Base-by-base conservation (phyloP, 2,329 filamentous ascomycete species). In the Aschersonia sp. region DNA sequence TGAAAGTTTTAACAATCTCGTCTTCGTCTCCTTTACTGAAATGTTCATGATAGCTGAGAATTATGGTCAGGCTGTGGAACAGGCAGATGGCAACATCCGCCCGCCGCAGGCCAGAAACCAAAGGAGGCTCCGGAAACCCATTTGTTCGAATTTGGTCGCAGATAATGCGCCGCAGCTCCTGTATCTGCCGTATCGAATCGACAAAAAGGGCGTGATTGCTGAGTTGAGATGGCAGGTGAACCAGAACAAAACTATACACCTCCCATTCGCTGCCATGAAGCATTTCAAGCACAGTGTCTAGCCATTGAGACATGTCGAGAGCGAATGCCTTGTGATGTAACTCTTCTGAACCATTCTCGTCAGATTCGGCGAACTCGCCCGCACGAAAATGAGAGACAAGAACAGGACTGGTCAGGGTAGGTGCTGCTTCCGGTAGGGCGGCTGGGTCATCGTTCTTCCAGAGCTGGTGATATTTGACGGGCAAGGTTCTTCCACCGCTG, bases 51-150 rank as follows among this genome's bases (percentile, higher is more conserved):
- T 96, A 98, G 61, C 89, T 91, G 58, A 96, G 74, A 46, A 96
- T 77, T 67, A 91, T 89, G 5, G 85, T 91, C 54, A 98, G 70
- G 32, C 82, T 81, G 56, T 96, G 85, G 56, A 92, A 91, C 40
- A 97, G 72, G 58, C 89, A 94, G 38, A 92, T 84, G 10, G 86
- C 87, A 46, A 96, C 84, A 62, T 97, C 89, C 1, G 85, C 85
- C 55, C 88, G 89, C 49, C 88, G 87, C 29, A 96, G 71, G 0
- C 88, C 84, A 5, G 84, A 84, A n/a, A 79, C 73, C 12, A 73
- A 69, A 4, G 89, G 89, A 7, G 92, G 89, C 51, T 95, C 89
- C 45, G 83, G 80, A 57, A 94, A 89, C 31, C 72, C 78, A 54
- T 84, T 84, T 43, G 76, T 78, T 53, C 84, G 82, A 51, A 97